These are phyloP conservation scores for Nemania serpens DNA, from an alignment of 2,329 filamentous ascomycete species.

Conservation along the genomic window DNA sequence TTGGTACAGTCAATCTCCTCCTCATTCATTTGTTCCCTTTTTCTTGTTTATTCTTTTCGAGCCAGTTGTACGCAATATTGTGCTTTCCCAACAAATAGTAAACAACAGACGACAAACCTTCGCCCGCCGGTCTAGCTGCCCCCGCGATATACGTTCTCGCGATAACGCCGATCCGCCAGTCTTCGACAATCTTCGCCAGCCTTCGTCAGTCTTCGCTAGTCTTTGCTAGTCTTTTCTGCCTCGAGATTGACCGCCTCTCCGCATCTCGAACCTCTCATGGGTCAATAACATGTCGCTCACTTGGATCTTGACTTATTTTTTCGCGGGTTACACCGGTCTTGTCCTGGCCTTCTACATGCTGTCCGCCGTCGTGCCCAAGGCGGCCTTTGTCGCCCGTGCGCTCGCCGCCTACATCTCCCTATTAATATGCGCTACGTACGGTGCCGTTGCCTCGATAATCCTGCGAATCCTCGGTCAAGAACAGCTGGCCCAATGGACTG, in stretches of 20 bases:
- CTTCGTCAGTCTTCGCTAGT: too few relatives aligned
- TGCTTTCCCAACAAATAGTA: conserved; percentile 21
- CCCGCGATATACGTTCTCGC: conserved; percentile 5
- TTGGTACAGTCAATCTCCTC: neutral
- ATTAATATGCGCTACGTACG: conserved; percentile 68
- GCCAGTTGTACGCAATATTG: neutral
- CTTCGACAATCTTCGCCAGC: too few relatives aligned
- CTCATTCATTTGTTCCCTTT: neutral
- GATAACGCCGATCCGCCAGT: neutral
- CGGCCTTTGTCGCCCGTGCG: conserved; percentile 70
- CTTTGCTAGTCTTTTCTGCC: neutral
- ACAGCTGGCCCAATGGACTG: conserved; percentile 83
- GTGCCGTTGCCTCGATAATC: conserved; percentile 72
- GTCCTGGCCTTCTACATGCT: conserved; percentile 64
- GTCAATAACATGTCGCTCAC: conserved; percentile 38
- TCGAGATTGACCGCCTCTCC: neutral
- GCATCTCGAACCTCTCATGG: conserved; percentile 27
- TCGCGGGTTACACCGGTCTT: conserved; percentile 56
- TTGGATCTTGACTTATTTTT: conserved; percentile 48
- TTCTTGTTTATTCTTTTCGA: neutral
- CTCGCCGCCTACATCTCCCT: conserved; percentile 69
- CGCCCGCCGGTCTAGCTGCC: neutral
- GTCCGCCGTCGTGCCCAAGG: conserved; percentile 61
- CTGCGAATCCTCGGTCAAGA: conserved; percentile 74
- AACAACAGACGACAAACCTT: neutral